These are phyloP conservation scores for Diaporthe ilicicola DNA, from an alignment of 2,329 filamentous ascomycete species.

Conservation along the genomic window DNA sequence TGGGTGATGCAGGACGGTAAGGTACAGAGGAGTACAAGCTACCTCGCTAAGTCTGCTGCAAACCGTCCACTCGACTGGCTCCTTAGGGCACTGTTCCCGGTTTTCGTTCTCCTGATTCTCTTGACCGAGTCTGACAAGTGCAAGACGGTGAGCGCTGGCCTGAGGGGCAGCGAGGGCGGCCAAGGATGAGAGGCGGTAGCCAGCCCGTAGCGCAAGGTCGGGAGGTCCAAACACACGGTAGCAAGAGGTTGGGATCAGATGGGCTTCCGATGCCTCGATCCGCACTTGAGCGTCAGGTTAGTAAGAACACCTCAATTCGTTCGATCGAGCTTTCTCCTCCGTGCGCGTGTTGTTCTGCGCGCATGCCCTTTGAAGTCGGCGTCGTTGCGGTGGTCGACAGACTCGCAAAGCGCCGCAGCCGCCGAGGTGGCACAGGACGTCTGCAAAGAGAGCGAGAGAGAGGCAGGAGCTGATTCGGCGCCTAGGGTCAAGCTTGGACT, in stretches of 20 bases:
- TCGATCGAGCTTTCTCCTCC: background rate
- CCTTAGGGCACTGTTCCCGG: slow-evolving; percentile 5
- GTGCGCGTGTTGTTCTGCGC: background rate
- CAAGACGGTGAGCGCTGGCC: slow-evolving; percentile 23
- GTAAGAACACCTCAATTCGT: background rate
- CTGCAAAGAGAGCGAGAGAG: background rate
- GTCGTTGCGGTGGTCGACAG: background rate
- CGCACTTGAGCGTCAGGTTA: background rate
- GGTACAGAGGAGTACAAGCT: slow-evolving; percentile 30
- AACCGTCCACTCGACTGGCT: slow-evolving; percentile 19
- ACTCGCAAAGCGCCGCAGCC: slow-evolving; percentile 20
- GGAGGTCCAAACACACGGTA: background rate
- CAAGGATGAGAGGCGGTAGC: slow-evolving; percentile 1
- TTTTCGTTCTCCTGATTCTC: slow-evolving; percentile 16
- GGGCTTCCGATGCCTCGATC: background rate
- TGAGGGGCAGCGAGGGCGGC: background rate
- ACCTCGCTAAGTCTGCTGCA: slow-evolving; percentile 23
- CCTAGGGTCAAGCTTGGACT: slow-evolving; percentile 17
- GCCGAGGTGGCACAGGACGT: slow-evolving; percentile 9
- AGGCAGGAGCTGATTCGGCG: background rate
- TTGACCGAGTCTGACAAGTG: slow-evolving; percentile 29
- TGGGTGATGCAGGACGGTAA: slow-evolving; percentile 24
- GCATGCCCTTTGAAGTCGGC: background rate
- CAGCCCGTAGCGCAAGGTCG: background rate
- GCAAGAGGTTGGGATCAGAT: background rate